Base-by-base conservation (phyloP, 176 grass and related monocot species). In the Calamus simplicifolius region DNA sequence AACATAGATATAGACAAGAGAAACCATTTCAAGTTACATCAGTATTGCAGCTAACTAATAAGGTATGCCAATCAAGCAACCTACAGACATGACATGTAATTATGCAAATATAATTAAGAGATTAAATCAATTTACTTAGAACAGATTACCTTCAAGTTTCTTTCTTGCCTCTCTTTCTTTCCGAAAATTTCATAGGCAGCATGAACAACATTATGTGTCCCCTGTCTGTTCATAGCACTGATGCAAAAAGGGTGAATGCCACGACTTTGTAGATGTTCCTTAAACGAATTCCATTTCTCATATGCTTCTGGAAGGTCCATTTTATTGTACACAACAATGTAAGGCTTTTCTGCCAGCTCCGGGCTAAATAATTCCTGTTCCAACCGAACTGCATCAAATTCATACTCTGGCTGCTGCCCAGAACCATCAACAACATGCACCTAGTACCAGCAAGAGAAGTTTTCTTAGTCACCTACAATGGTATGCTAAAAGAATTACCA, bases 331-430 rank as follows among this genome's bases (percentile, higher is more conserved):
- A 90, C 87, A 51, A 97, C 83, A 49, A 91, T 65, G 69, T 88
- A 97, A 14, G 87, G 83, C 69, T 90, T 97, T 55, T 91, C 78
- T 35, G 89, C 83, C 59, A 97, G 77, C 76, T 56, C 30, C 50
- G 87, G 92, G 62, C 92, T 97, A 77, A 97, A 97, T 80, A 97
- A 82, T 66, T 90, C 92, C 62, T 91, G 78, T 79, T 97, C 92
- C 73, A 97, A 78, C 18, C 92, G 78, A 52, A 97, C 87, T 21
- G 92, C 92, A 72, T 97, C 92, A 29, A 82, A 97, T 59, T 91
- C 92, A 72, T 97, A 90, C 62, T 90, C 87, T 35, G 92, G 92
- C 53, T 97, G 92, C 53, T 85, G 69, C 4, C 74, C 81, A 31
- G 87, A 88, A 27, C 92, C 92, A 79, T 97, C 92, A 28, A 97